Conservation (phyloP, 2,329 filamentous ascomycete species). For the Periglandula ipomoeae region DNA sequence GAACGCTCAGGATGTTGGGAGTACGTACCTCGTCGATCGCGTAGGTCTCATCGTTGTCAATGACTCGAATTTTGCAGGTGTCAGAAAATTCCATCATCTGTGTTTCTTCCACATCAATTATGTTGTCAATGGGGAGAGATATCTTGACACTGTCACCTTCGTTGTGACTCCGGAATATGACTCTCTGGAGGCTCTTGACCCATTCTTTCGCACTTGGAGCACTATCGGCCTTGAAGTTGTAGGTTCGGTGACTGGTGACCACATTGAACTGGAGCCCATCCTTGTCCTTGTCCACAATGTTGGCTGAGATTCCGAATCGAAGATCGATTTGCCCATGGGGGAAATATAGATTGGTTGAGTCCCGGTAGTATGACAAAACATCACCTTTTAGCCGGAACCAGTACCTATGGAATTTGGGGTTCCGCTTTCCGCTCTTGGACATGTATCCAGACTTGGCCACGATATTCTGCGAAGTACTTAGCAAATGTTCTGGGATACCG, state of each 20-base stretch:
- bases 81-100: slow-evolving; percentile 86
- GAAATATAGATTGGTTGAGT: slow-evolving; percentile 81
- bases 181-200: slow-evolving; percentile 87
- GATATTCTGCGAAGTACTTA: slow-evolving; percentile 43
- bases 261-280: slow-evolving; percentile 72
- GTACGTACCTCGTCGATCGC: slow-evolving; percentile 75
- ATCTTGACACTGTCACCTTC: slow-evolving; percentile 97
- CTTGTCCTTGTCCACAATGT: slow-evolving; percentile 65
- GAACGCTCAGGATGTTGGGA: slow-evolving; percentile 11
- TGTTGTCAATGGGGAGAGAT: slow-evolving; percentile 75
- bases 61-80: slow-evolving; percentile 85
- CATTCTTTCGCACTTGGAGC: slow-evolving; percentile 84
- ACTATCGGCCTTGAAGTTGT: slow-evolving; percentile 85
- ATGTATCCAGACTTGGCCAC: slow-evolving; percentile 82
- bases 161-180: slow-evolving; percentile 92
- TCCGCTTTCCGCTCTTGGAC: slow-evolving; percentile 79
- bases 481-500: neutral
- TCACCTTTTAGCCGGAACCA: slow-evolving; percentile 93
- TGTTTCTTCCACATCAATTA: slow-evolving; percentile 88
- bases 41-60: slow-evolving; percentile 90
- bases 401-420: slow-evolving; percentile 78
- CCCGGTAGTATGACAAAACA: slow-evolving; percentile 80
- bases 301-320: slow-evolving; percentile 83
- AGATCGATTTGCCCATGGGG: slow-evolving; percentile 87
- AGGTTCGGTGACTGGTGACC: slow-evolving; percentile 72